Percentiles rank a stretch among this genome's conserved stretches.
Evolutionary conservation across 768 basidiomycete species (phyloP).

Genomic region (Podaxis rugospora): DNA sequence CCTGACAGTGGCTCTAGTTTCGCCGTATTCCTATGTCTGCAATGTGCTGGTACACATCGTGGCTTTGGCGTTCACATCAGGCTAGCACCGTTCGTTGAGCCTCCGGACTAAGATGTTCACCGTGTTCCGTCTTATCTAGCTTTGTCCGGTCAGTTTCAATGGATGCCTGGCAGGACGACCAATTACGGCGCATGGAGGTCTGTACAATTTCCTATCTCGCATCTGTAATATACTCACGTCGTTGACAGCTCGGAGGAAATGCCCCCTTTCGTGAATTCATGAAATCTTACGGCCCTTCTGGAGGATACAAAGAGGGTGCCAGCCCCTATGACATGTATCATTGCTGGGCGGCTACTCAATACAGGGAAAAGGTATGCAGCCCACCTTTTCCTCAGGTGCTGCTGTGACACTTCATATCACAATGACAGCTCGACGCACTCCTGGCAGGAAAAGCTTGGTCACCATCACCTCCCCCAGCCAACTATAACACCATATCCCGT

Average conservation of each 20-base stretch:
- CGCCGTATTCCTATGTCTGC: slow-evolving; percentile 88
- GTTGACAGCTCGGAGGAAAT: slow-evolving; percentile 79
- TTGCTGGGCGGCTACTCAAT: slow-evolving; percentile 92
- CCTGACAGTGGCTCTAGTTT: slow-evolving; percentile 41
- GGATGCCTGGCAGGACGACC: slow-evolving; percentile 94
- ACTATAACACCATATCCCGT: slow-evolving; percentile 31
- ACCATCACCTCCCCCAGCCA: slow-evolving; percentile 64
- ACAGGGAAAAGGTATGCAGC: slow-evolving; percentile 78
- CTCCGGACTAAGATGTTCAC: slow-evolving; percentile 17
- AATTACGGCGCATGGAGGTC: slow-evolving; percentile 88
- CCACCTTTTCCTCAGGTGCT: neutral
- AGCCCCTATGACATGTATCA: slow-evolving; percentile 79
- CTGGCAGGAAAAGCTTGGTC: slow-evolving; percentile 77
- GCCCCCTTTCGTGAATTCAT: slow-evolving; percentile 77
- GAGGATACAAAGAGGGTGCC: slow-evolving; percentile 63
- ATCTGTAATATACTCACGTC: slow-evolving; percentile 8
- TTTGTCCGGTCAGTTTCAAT: slow-evolving; percentile 93
- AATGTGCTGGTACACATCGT: slow-evolving; percentile 80
- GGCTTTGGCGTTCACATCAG: slow-evolving; percentile 94
- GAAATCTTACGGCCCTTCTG: slow-evolving; percentile 63
- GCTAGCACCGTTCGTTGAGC: slow-evolving; percentile 28
- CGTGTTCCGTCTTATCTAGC: slow-evolving; percentile 32
- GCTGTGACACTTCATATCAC: slow-evolving; percentile 15
- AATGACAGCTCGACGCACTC: slow-evolving; percentile 68
- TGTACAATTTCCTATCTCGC: slow-evolving; percentile 14